Evolutionary conservation across 164 flowering plant genomes (phyloP).

Genomic region (Protea cynaroides): DNA sequence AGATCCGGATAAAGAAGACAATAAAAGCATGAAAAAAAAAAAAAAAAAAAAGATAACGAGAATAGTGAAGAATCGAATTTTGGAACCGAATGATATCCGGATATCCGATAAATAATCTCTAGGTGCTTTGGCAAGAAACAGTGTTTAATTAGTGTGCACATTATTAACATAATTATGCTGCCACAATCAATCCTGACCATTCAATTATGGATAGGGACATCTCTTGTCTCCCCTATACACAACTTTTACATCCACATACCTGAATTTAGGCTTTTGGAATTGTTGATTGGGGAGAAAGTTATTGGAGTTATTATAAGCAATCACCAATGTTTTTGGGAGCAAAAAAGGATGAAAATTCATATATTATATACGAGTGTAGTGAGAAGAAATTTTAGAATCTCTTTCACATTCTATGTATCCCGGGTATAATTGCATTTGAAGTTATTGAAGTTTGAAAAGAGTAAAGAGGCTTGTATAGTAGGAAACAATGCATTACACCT

Average conservation of each 20-base stretch:
- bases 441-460: neutral
- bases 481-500: slow-evolving; percentile 3
- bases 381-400: neutral
- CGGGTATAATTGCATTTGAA: slow-evolving; percentile 8
- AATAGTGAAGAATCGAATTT: too few species aligned
- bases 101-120: too few species aligned
- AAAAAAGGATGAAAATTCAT: too few species aligned
- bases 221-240: neutral
- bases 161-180: neutral
- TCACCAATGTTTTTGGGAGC: neutral
- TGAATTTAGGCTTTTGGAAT: neutral
- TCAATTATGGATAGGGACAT: neutral
- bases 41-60: too few species aligned
- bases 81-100: too few species aligned
- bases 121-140: neutral
- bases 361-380: too few species aligned
- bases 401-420: neutral
- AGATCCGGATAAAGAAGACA: too few species aligned
- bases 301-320: neutral
- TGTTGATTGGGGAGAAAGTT: neutral
- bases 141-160: neutral
- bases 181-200: neutral
- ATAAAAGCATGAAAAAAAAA: too few species aligned
- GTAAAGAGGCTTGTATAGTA: too few species aligned
- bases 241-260: neutral